Evolutionary conservation across 2,329 filamentous ascomycete genomes (phyloP).

Genomic region (Neospermospora avenae): DNA sequence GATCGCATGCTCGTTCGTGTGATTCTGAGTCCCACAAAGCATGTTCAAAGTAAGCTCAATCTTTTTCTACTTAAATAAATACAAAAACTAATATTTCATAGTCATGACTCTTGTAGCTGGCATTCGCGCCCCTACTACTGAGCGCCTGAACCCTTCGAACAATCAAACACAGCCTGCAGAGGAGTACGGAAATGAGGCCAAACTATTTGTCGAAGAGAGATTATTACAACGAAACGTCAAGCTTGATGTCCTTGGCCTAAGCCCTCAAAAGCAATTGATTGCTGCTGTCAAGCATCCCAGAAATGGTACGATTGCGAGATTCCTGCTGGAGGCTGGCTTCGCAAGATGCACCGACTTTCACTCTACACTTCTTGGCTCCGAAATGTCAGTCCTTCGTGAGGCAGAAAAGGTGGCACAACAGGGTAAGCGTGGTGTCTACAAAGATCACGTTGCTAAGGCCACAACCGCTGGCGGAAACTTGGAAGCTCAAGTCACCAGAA

Average conservation of each 20-base stretch:
- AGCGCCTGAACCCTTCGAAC: slow-evolving; percentile 71
- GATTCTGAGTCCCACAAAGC: slow-evolving; percentile 75
- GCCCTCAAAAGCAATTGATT: slow-evolving; percentile 88
- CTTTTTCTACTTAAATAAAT: background rate
- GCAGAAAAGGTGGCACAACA: slow-evolving; percentile 85
- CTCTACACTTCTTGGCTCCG: slow-evolving; percentile 82
- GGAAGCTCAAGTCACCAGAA: slow-evolving; percentile 80
- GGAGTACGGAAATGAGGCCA: slow-evolving; percentile 85
- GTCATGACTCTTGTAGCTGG: slow-evolving; percentile 87
- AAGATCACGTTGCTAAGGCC: slow-evolving; percentile 70
- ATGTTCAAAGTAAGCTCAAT: slow-evolving; percentile 48
- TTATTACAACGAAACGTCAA: slow-evolving; percentile 83
- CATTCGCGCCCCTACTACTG: slow-evolving; percentile 84
- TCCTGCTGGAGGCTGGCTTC: slow-evolving; percentile 83
- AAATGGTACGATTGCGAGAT: slow-evolving; percentile 82
- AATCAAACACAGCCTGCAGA: slow-evolving; percentile 75
- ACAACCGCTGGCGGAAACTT: slow-evolving; percentile 58
- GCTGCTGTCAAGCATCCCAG: slow-evolving; percentile 82
- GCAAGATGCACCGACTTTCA: slow-evolving; percentile 95
- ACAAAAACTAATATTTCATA: slow-evolving; percentile 44
- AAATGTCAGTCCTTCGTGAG: slow-evolving; percentile 81
- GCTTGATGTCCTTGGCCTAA: slow-evolving; percentile 79
- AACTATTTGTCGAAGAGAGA: slow-evolving; percentile 80
- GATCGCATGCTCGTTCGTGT: slow-evolving; percentile 86
- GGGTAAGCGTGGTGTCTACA: slow-evolving; percentile 75